Evolutionary conservation across 257 asterid genomes (phyloP).

Genomic region (Plantago major): DNA sequence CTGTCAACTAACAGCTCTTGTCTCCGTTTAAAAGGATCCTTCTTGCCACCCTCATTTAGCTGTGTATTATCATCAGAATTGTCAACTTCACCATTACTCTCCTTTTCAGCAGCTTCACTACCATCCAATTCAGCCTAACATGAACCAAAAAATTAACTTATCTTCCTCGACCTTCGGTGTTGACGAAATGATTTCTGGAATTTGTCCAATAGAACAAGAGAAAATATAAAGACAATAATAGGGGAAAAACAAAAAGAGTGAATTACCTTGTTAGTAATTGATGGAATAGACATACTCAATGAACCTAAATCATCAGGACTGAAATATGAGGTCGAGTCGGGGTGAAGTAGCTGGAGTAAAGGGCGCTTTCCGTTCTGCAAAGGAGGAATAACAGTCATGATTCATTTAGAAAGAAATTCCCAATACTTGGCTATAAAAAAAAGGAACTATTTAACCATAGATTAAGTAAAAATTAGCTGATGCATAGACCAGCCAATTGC

Average conservation of each 20-base stretch:
- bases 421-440: too few species aligned
- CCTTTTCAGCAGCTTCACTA: slow-evolving; percentile 38
- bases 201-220: not conserved
- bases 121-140: slow-evolving; percentile 37
- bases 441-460: too few species aligned
- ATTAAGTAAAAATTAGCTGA: too few species aligned
- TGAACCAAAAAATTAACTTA: slow-evolving; percentile 12
- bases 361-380: slow-evolving; percentile 74
- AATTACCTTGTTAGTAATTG: slow-evolving; percentile 51
- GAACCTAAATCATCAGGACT: slow-evolving; percentile 60
- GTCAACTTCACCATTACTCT: slow-evolving; percentile 27
- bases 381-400: not conserved
- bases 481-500: too few species aligned
- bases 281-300: slow-evolving; percentile 55
- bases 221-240: not conserved
- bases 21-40: slow-evolving; percentile 77
- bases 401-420: too few species aligned
- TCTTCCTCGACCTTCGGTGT: slow-evolving; percentile 6
- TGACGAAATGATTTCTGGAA: slow-evolving; percentile 1
- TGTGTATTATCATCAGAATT: slow-evolving; percentile 23
- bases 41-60: slow-evolving; percentile 63
- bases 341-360: slow-evolving; percentile 81
- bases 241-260: not conserved
- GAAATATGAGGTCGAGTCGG: slow-evolving; percentile 68
- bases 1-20: slow-evolving; percentile 71